These are phyloP conservation scores for Rubus idaeus DNA, from an alignment of 306 rosid species.

Conservation along the genomic window DNA sequence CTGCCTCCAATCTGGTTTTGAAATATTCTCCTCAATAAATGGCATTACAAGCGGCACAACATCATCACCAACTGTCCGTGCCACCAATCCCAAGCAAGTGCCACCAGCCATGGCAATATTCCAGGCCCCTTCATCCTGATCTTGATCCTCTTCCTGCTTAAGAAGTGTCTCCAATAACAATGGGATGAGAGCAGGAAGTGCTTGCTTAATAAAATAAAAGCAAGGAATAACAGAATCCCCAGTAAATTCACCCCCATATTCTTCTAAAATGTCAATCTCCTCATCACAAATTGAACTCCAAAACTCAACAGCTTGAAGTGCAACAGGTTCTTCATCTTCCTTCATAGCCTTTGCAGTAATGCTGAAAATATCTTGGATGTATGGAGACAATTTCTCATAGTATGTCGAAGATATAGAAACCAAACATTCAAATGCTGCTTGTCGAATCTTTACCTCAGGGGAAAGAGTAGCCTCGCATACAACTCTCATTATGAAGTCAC, in stretches of 20 bases:
- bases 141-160: conserved; percentile 95
- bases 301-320: conserved; percentile 89
- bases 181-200: conserved; percentile 82
- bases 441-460: conserved; percentile 72
- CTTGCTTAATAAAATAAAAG: conserved; percentile 82
- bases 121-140: conserved; percentile 99
- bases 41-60: conserved; percentile 92
- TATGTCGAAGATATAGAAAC: conserved; percentile 89
- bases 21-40: conserved; percentile 83
- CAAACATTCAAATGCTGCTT: conserved; percentile 82
- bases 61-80: conserved; percentile 90
- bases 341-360: conserved; percentile 88
- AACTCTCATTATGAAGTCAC: conserved; percentile 82
- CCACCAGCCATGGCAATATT: conserved; percentile 99
- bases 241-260: conserved; percentile 78
- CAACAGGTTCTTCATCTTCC: conserved; percentile 92
- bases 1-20: conserved; percentile 91
- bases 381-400: conserved; percentile 77
- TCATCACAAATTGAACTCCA: conserved; percentile 98
- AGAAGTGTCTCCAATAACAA: conserved; percentile 80
- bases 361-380: conserved; percentile 75
- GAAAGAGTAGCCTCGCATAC: conserved; percentile 92
- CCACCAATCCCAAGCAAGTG: conserved; percentile 90
- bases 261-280: conserved; percentile 88
- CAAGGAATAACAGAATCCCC: conserved; percentile 84